A percentile compares a stretch with the other conserved stretches of the same genome.
phyloP scores from a whole-genome alignment of 192 early-diverging fungal genomes.

The Umbelopsis vinacea region DNA sequence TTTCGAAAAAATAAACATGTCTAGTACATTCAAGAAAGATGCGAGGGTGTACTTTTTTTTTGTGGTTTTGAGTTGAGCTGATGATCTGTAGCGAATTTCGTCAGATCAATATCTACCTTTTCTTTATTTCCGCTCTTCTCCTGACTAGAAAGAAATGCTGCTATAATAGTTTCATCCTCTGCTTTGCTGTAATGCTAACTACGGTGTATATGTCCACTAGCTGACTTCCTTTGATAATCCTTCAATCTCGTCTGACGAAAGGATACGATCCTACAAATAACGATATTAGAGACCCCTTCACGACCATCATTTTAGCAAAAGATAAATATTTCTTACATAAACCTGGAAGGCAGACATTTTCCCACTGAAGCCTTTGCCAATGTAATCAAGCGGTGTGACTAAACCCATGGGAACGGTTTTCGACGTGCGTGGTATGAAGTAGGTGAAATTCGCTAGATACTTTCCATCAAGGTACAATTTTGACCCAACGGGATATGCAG shows the following conservation, averaged over 20 bases:
- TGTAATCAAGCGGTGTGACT: conserved; percentile 5
- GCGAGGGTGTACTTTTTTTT: too few relatives aligned
- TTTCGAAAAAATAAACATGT: neutral
- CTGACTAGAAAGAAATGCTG: too few relatives aligned
- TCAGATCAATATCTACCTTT: too few relatives aligned
- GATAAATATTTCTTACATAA: conserved; percentile 1
- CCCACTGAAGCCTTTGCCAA: conserved; percentile 5
- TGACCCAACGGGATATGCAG: conserved; percentile 12
- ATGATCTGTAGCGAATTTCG: too few relatives aligned
- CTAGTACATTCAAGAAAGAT: too few relatives aligned
- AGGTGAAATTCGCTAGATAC: conserved; percentile 9
- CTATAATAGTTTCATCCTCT: too few relatives aligned
- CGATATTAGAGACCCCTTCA: neutral
- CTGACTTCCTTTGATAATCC: neutral
- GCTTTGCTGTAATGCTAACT: too few relatives aligned
- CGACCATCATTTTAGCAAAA: neutral
- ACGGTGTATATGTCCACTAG: too few relatives aligned
- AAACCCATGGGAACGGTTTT: conserved; percentile 11
- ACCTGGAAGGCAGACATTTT: neutral
- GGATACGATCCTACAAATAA: neutral
- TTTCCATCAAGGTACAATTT: conserved; percentile 14
- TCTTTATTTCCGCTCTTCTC: too few relatives aligned
- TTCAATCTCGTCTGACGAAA: neutral
- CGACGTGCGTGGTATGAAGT: conserved; percentile 3
- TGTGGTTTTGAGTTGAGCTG: too few relatives aligned